These are phyloP conservation scores for Dimocarpus longan DNA, from an alignment of 345 rosid genomes.

Conservation along the genomic window DNA sequence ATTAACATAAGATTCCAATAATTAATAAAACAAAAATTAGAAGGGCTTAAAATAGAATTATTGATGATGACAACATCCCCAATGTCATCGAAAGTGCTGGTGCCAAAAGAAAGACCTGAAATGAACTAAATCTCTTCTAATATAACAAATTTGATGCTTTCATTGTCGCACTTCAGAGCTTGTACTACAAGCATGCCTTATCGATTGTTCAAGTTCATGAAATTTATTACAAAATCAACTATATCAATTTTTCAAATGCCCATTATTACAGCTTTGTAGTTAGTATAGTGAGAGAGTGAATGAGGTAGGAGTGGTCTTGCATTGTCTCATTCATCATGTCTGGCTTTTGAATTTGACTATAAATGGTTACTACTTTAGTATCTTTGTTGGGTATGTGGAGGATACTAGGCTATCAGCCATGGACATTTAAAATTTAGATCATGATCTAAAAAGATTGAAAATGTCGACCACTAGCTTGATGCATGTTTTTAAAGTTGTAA, in stretches of 20 bases:
- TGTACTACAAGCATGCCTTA: neutral
- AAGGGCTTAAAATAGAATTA: neutral
- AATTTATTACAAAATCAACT: too few species aligned
- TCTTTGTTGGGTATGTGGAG: neutral
- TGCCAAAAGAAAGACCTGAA: neutral
- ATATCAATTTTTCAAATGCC: too few species aligned
- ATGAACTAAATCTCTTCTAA: neutral
- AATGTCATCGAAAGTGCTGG: constrained; percentile 20
- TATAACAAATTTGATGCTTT: neutral
- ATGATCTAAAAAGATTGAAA: neutral
- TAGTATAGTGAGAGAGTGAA: too few species aligned
- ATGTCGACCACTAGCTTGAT: constrained; percentile 10
- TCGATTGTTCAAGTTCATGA: neutral
- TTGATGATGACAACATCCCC: neutral
- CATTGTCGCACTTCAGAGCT: neutral
- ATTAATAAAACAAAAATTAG: neutral
- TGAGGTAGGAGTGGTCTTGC: neutral
- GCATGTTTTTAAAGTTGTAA: neutral
- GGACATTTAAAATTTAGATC: neutral
- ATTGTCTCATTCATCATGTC: neutral
- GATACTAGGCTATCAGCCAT: neutral
- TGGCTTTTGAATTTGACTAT: neutral
- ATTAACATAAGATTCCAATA: neutral
- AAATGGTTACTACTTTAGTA: neutral
- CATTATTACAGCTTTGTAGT: too few species aligned